phyloP scores from a whole-genome alignment of 768 basidiomycete genomes.

The Chalciporus chontae region DNA sequence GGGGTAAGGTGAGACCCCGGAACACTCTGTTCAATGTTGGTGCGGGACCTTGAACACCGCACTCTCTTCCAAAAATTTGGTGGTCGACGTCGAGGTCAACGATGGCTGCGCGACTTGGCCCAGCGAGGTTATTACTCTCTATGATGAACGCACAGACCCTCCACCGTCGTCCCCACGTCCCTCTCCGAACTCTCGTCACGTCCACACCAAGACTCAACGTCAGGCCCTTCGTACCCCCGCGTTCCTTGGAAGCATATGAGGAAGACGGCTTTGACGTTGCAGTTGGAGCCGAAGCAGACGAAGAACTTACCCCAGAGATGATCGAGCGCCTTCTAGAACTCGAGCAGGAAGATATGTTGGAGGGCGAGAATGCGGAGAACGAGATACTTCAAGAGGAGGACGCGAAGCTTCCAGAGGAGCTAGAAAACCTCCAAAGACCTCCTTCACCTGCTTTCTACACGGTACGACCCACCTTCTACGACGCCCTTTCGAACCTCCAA shows the following conservation, averaged over 20 bases:
- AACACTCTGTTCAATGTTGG: not conserved
- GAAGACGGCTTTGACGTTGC: not conserved
- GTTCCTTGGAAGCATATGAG: constrained; percentile 17
- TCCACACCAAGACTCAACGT: constrained; percentile 2
- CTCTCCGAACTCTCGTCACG: constrained; percentile 10
- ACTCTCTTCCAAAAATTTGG: not conserved
- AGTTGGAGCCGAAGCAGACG: not conserved
- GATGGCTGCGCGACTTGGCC: constrained; percentile 11
- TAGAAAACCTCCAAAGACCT: constrained; percentile 34
- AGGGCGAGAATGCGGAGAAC: not conserved
- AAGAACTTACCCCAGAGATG: constrained; percentile 1
- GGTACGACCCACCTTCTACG: constrained; percentile 69
- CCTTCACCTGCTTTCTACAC: constrained; percentile 83
- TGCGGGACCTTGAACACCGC: constrained; percentile 19
- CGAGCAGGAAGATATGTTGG: not conserved
- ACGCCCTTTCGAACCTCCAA: constrained; percentile 66
- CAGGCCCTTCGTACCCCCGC: constrained; percentile 24
- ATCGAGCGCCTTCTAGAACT: not conserved
- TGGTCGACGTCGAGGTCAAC: not conserved
- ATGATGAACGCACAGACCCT: constrained; percentile 7
- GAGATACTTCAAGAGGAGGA: not conserved
- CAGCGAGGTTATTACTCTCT: constrained; percentile 5
- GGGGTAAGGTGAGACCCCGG: constrained; percentile 10
- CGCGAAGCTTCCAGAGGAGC: no score
- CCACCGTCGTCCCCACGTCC: not conserved